Evolutionary conservation across 495 filamentous ascomycete genomes (phyloP), one percentile per base, ranked within the genome.

Genomic region (Podospora appendiculata): DNA sequence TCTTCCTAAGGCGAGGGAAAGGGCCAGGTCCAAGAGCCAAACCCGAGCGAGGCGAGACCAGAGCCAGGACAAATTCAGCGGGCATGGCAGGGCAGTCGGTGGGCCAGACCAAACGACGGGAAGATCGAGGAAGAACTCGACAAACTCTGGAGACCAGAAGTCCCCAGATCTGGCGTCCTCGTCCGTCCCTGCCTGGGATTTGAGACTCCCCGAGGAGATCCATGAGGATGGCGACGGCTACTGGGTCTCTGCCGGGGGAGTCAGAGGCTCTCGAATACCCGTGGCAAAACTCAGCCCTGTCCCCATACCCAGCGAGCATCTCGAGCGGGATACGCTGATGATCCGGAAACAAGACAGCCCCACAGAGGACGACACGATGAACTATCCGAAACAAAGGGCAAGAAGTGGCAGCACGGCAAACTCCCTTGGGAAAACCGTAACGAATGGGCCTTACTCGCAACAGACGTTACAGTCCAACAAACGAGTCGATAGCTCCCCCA

Each of bases 171-270:
- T 53, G 7, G 55, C 65, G 10, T 39, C 55, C 4, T 54, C 64
- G 11, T 39, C 55, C 3, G 47, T 54, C 12, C 65, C 69, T 8
- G 55, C 41, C 41, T 89, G 84, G 79, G 88, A 95, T 63, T 74
- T 92, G 40, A 82, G 89, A 50, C 80, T 80, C 35, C 87, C 88
- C 7, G 86, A 92, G 60, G 92, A 95, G 58, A 85, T 87, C 55
- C 84, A 86, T 10, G 80, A 84, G 18, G 85, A 90, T 32, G 69
- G 70, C 32, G 71, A 74, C 36, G 71, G 71, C 35, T 75, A 70
- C 49, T 71, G 59, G 48, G 57, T 71, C 34, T 59, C 65, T 8
- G 72, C 61, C 44, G 63, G 61, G 39, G 58, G 56, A 25, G 67
- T 62, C 36, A 72, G 73, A 50, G 65, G 60, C 34, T 60, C 60